Conservation (phyloP, 2,329 filamentous ascomycete species). For the Fusarium haematococcum region DNA sequence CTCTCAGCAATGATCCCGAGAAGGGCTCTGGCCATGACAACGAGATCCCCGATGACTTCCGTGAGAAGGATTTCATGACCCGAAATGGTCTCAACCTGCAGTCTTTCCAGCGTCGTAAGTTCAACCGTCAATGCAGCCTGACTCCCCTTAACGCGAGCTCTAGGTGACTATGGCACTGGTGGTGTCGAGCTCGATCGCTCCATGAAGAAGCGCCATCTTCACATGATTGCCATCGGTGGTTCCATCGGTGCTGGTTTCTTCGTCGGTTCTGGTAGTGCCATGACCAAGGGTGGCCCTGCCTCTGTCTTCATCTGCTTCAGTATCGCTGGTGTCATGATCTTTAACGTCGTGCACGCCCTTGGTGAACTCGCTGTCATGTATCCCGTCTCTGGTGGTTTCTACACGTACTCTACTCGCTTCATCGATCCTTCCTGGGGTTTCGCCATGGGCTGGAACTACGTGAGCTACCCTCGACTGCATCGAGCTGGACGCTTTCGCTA, state of each 20-base stretch:
- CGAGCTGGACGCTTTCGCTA: neutral
- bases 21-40: conserved; percentile 16
- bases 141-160: neutral
- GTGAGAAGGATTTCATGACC: conserved; percentile 44
- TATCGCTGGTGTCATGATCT: conserved; percentile 71
- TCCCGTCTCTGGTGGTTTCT: conserved; percentile 73
- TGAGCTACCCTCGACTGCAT: neutral
- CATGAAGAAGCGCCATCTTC: conserved; percentile 69
- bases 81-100: conserved; percentile 44
- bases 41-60: conserved; percentile 35
- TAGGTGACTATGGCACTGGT: conserved; percentile 44
- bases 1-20: conserved; percentile 23
- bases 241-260: conserved; percentile 74
- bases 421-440: conserved; percentile 72
- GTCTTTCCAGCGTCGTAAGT: conserved; percentile 41
- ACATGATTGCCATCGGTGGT: conserved; percentile 73
- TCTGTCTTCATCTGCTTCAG: conserved; percentile 63
- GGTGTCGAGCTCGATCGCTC: conserved; percentile 54
- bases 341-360: conserved; percentile 70
- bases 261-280: conserved; percentile 67
- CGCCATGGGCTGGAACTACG: conserved; percentile 60
- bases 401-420: conserved; percentile 70
- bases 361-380: conserved; percentile 72
- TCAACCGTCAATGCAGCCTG: too few relatives aligned
- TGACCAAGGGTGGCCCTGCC: conserved; percentile 62